Evolutionary conservation across 1,139 yeast genomes (phyloP), one percentile per base, ranked within the genome.

Genomic region (Candida sp.): DNA sequence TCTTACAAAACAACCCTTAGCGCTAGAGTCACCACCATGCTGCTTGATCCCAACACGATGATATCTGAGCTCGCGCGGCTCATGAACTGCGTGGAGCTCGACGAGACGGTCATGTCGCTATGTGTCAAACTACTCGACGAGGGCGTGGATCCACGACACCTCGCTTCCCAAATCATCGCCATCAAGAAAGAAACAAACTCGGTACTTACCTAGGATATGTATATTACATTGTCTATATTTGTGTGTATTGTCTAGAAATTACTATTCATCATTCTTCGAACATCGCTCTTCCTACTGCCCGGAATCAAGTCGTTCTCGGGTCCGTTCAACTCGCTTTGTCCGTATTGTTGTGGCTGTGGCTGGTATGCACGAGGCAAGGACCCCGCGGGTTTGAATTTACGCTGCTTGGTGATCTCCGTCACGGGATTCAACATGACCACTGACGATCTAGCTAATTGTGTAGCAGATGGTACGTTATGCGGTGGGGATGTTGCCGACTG

Each of bases 401-500:
- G 76, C 47, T 73, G 78, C 53, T 79, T 77, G 28, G 82, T 79
- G 54, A 88, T 81, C 51, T 85, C 89, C 4, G 77, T 70, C 3
- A 84, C 85, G 1, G 94, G 92, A 59, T 88, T 85, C 55, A 85
- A 77, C 92, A 88, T 87, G n/a, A 84, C 90, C 49, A 88, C 87
- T 34, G 91, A 85, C 40, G 86, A 80, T 65, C 93, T 77, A 11
- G 81, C 61, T 49, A 76, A 58, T 57, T 77, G 81, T 1, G 80
- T 62, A 1, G 81, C 78, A 2, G 81, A 76, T 3, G 82, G 81
- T 7, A 57, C 58, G 2, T 61, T 34, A 41, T 33, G 37, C 22
- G 55, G 42, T 17, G 57, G 47, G 8, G 48, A 34, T 34, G 39
- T 45, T 49, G 51, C 50, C 37, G 31, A 41, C 8, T 43, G 48